Evolutionary conservation across 2,329 filamentous ascomycete species (phyloP).

Genomic region (Botryotinia globosa): DNA sequence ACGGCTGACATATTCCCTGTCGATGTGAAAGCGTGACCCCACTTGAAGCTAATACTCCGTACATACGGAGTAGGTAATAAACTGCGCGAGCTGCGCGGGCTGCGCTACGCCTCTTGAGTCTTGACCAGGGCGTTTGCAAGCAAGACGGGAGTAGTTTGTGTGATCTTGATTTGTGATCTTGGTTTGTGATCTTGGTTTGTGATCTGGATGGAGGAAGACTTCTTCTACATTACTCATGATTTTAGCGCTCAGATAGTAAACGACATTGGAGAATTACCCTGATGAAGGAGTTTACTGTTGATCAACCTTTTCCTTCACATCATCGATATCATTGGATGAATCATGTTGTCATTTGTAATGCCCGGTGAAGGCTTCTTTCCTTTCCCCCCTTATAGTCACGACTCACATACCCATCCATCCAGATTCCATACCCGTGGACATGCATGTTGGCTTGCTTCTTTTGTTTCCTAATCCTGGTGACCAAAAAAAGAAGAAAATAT

Average conservation of each 20-base stretch:
- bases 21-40: background rate
- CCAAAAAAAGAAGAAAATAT: background rate
- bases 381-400: background rate
- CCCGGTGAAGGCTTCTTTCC: slow-evolving; percentile 5
- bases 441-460: background rate
- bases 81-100: background rate
- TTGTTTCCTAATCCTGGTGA: background rate
- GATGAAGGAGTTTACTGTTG: background rate
- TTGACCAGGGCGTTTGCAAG: slow-evolving; percentile 12
- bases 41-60: background rate
- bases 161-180: background rate
- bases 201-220: background rate
- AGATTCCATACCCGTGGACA: background rate
- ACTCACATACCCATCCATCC: too few relatives aligned
- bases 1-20: background rate
- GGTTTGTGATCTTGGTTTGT: background rate
- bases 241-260: background rate
- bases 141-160: background rate
- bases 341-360: too few relatives aligned
- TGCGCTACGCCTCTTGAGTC: slow-evolving; percentile 5
- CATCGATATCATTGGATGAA: background rate
- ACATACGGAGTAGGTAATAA: too few relatives aligned
- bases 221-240: background rate
- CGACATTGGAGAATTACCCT: background rate
- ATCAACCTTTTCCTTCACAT: background rate